Evolutionary conservation across 2,329 filamentous ascomycete species (phyloP).

Genomic region (Macrophomina pseudophaseolina): DNA sequence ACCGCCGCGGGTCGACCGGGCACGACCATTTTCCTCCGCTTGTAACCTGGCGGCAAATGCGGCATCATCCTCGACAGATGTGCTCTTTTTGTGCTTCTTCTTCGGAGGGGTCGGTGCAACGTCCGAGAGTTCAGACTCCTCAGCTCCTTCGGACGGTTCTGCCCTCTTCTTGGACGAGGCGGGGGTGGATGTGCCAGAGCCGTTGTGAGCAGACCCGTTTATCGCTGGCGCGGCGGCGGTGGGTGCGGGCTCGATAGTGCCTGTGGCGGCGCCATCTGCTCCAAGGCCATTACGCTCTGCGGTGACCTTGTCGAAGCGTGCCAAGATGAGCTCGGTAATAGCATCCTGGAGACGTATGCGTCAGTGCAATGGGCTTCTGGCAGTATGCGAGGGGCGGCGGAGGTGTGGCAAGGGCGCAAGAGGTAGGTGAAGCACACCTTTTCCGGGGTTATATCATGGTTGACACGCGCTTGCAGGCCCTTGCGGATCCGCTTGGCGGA

Average conservation of each 20-base stretch:
- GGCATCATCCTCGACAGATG: conserved; percentile 80
- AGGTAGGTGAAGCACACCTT: conserved; percentile 55
- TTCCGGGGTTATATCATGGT: conserved; percentile 65
- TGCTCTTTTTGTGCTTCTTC: conserved; percentile 68
- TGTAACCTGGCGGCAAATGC: conserved; percentile 86
- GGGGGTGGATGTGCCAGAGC: conserved; percentile 27
- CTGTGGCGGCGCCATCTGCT: conserved; percentile 44
- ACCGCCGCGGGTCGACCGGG: conserved; percentile 77
- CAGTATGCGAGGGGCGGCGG: background rate
- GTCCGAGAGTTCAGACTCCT: conserved; percentile 49
- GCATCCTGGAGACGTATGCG: conserved; percentile 39
- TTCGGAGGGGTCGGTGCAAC: conserved; percentile 51
- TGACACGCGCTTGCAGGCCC: conserved; percentile 64
- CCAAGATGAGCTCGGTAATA: conserved; percentile 55
- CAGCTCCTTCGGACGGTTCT: conserved; percentile 38
- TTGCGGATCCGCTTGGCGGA: conserved; percentile 70
- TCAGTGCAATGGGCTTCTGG: background rate
- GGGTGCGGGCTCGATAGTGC: conserved; percentile 45
- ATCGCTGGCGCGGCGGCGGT: conserved; percentile 37
- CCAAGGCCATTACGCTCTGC: conserved; percentile 33
- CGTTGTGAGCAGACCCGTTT: conserved; percentile 34
- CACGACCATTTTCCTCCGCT: conserved; percentile 83
- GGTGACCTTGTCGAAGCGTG: conserved; percentile 56
- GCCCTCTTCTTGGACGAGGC: conserved; percentile 47
- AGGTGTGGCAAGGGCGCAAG: background rate